Conservation (phyloP, 2,329 filamentous ascomycete genomes). For the Xenoacremonium recifei region DNA sequence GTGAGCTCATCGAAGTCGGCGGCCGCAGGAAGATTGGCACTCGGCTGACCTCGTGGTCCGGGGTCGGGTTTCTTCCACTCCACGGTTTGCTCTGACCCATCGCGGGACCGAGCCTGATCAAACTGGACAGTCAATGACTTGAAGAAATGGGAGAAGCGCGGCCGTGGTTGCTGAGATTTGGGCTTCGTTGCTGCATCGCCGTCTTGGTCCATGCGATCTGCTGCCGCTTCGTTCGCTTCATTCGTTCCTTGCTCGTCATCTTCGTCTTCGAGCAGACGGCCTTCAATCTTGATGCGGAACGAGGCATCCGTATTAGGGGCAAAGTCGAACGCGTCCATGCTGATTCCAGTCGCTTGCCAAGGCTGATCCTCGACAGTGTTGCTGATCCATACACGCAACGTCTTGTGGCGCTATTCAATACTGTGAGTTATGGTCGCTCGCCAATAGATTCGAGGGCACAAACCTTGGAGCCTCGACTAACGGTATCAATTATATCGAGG, state of each 20-base stretch:
- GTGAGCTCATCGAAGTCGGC: conserved; percentile 87
- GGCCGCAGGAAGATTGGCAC: conserved; percentile 47
- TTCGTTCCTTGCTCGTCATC: conserved; percentile 52
- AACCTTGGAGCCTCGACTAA: conserved; percentile 71
- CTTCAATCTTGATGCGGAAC: conserved; percentile 91
- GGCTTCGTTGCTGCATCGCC: conserved; percentile 32
- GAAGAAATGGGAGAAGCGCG: conserved; percentile 76
- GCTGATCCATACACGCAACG: conserved; percentile 88
- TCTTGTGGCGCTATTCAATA: conserved; percentile 72
- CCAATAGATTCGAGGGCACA: conserved; percentile 3
- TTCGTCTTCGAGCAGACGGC: conserved; percentile 72
- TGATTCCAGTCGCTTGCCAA: conserved; percentile 75
- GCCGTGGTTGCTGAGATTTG: conserved; percentile 39
- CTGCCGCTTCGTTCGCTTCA: conserved; percentile 33
- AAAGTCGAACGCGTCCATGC: conserved; percentile 79
- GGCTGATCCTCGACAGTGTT: conserved; percentile 94
- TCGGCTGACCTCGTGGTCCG: conserved; percentile 48
- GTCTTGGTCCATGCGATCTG: conserved; percentile 25
- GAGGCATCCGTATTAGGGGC: conserved; percentile 73
- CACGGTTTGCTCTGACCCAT: conserved; percentile 57
- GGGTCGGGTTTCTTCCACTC: conserved; percentile 83
- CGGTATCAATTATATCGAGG: conserved; percentile 81
- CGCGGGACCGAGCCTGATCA: conserved; percentile 59
- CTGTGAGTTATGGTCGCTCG: no score
- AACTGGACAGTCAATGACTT: conserved; percentile 75